phyloP scores from a whole-genome alignment of 192 early-diverging fungal species.

The Mortierella alpina region DNA sequence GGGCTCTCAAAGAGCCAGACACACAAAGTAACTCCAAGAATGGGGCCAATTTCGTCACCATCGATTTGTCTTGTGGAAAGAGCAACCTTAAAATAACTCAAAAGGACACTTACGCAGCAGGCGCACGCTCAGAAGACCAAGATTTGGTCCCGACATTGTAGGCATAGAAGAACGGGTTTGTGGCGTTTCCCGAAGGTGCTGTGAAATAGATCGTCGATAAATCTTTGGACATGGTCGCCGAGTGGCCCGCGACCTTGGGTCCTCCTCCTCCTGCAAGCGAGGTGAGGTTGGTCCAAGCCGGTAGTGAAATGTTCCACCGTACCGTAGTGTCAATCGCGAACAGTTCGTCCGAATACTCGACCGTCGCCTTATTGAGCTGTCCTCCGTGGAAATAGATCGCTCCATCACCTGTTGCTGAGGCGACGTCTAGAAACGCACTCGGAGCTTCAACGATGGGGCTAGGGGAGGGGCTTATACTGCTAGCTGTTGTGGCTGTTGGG shows the following conservation, averaged over 20 bases:
- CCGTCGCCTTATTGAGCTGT: constrained; percentile 13
- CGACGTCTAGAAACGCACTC: constrained; percentile 13
- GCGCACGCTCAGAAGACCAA: constrained; percentile 25
- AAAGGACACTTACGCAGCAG: constrained; percentile 40
- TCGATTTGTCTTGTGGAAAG: not conserved
- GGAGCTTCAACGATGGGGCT: not conserved
- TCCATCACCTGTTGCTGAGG: constrained; percentile 16
- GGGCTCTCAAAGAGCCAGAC: no score
- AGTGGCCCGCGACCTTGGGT: constrained; percentile 18
- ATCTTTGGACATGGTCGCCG: constrained; percentile 36
- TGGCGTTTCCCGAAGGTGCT: constrained; percentile 12
- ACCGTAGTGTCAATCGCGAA: constrained; percentile 27
- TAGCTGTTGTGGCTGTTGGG: not conserved
- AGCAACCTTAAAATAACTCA: not conserved
- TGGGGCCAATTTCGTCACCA: not conserved
- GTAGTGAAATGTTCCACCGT: constrained; percentile 13
- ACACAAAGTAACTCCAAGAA: no score
- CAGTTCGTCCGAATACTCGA: constrained; percentile 29
- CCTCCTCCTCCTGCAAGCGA: constrained; percentile 1
- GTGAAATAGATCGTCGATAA: constrained; percentile 22
- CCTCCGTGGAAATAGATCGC: constrained; percentile 36
- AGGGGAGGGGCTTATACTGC: not conserved
- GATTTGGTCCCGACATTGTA: constrained; percentile 22
- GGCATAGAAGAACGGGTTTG: constrained; percentile 18
- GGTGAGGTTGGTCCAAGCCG: constrained; percentile 32